Evolutionary conservation across 1,139 yeast species (phyloP).

Genomic region (Candida sp.): DNA sequence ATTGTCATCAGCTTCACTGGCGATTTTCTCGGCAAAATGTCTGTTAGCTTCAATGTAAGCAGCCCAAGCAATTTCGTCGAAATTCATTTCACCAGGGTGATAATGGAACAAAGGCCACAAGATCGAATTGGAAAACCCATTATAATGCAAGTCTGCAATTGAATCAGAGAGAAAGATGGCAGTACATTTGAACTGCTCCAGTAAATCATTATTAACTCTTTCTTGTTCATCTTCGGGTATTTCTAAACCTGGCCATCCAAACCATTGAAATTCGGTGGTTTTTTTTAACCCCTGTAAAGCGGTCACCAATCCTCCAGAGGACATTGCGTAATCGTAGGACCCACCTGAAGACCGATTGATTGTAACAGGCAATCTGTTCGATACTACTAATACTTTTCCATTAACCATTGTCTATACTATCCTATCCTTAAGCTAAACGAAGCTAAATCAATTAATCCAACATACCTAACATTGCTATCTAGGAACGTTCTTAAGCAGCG

Average conservation of each 20-base stretch:
- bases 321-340: slow-evolving; percentile 73
- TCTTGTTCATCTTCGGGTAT: slow-evolving; percentile 75
- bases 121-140: slow-evolving; percentile 89
- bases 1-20: slow-evolving; percentile 69
- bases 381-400: slow-evolving; percentile 86
- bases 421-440: not conserved
- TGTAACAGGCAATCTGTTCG: slow-evolving; percentile 94
- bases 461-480: not conserved
- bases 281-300: slow-evolving; percentile 92
- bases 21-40: slow-evolving; percentile 73
- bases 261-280: slow-evolving; percentile 88
- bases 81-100: slow-evolving; percentile 99
- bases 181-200: slow-evolving; percentile 78
- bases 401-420: slow-evolving; percentile 17
- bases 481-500: not conserved
- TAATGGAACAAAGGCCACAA: slow-evolving; percentile 98
- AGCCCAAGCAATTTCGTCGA: slow-evolving; percentile 97
- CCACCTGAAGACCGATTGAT: slow-evolving; percentile 64
- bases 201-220: slow-evolving; percentile 65
- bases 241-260: slow-evolving; percentile 97
- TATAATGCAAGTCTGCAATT: slow-evolving; percentile 92
- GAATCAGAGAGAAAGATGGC: slow-evolving; percentile 88
- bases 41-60: slow-evolving; percentile 95
- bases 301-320: slow-evolving; percentile 96
- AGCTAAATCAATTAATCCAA: not conserved